Base-by-base conservation (phyloP, 2,329 filamentous ascomycete species). In the Xylariales sp. region DNA sequence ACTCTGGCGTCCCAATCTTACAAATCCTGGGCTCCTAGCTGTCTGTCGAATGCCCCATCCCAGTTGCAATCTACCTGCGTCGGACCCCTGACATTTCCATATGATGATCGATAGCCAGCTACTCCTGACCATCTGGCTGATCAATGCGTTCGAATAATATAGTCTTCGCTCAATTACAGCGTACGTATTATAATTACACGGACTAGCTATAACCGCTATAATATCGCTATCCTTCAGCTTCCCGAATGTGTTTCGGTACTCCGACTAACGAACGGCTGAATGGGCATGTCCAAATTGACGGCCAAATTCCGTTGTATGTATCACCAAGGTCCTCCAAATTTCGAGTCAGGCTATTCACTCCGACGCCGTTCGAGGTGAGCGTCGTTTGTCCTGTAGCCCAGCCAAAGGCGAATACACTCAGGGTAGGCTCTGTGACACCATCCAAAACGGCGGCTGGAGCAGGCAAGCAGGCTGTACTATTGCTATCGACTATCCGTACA, bases 231-330 rank as follows among this genome's bases (percentile, higher is more conserved):
- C n/a, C 5, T 25, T 43, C 31, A 7, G 31, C 16, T 38, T 42
- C 39, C 11, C 39, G 31, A 14, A 35, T 18, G 25, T 35, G 39
- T 36, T 42, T 42, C 2, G 39, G 39, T 9, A 36, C 24, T 14
- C 39, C 39, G n/a, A 42, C 39, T 24, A 42, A 36, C 12, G 39
- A 35, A 5, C 39, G 31, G 21, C 39, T 42, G 22, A 29, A 34
- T 1, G 39, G 39, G 12, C 31, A 42, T 1, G 36, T 22, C 39
- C 39, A 42, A 7, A 42, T 24, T 8, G 32, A 42, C 6, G 39
- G 39, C 39, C 39, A 42, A 5, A 19, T n/a, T 6, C 22, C 31
- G 11, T 20, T 6, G 21, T 35, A 42, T 7, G 12, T 9, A n/a
- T n/a, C n/a, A n/a, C n/a, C n/a, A 5, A 35, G 4, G 5, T 35